Percentiles rank a stretch among this genome's conserved stretches.
Evolutionary conservation across 2,329 filamentous ascomycete genomes (phyloP).

Genomic region (Teratosphaeria gauchensis): DNA sequence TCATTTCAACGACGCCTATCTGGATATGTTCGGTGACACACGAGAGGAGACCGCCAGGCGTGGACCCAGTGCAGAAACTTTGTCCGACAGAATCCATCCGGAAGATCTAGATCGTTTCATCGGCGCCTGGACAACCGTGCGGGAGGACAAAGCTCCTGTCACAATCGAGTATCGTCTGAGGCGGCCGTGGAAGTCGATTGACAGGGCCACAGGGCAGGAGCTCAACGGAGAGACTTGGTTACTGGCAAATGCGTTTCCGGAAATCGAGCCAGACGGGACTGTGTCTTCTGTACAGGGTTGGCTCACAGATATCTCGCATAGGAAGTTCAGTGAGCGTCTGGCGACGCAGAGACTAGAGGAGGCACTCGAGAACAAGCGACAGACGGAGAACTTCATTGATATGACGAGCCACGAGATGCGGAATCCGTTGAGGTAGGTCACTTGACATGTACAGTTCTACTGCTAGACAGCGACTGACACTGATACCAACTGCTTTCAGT

Average conservation of each 20-base stretch:
- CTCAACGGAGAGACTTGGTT: constrained; percentile 24
- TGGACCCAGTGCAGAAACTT: constrained; percentile 1
- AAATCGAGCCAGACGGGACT: constrained; percentile 21
- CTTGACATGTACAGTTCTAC: not conserved
- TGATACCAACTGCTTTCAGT: constrained; percentile 28
- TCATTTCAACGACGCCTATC: constrained; percentile 34
- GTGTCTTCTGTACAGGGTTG: constrained; percentile 23
- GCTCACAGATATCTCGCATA: constrained; percentile 26
- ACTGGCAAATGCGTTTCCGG: constrained; percentile 23
- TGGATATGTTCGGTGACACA: constrained; percentile 24
- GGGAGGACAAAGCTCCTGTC: constrained; percentile 24
- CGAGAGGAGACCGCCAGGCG: constrained; percentile 9
- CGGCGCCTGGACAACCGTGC: constrained; percentile 22
- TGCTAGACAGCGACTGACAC: not conserved
- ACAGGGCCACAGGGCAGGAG: constrained; percentile 18
- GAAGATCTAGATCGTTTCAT: constrained; percentile 28
- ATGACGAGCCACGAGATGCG: constrained; percentile 31
- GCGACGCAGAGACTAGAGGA: constrained; percentile 24
- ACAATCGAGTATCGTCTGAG: constrained; percentile 30
- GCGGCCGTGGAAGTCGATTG: constrained; percentile 24
- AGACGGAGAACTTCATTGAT: constrained; percentile 29
- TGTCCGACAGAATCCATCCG: constrained; percentile 17
- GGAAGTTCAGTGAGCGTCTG: constrained; percentile 24
- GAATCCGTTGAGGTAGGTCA: constrained; percentile 26
- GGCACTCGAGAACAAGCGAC: constrained; percentile 27